phyloP scores from a whole-genome alignment of 176 grass and related monocot species.

The Carex scoparia region DNA sequence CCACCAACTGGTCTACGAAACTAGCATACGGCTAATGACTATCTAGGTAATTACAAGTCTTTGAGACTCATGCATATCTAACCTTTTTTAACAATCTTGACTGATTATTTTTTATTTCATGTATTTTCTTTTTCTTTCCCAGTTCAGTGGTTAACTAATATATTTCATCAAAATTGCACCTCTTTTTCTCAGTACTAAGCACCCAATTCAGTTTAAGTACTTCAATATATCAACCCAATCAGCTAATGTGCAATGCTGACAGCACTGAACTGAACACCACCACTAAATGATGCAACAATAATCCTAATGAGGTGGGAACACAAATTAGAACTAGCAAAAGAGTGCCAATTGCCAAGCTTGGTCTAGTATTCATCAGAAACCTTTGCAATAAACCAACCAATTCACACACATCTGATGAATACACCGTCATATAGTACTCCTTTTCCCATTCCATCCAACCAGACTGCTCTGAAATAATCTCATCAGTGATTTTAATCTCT shows the following conservation, averaged over 20 bases:
- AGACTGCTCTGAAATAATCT: conserved; percentile 1
- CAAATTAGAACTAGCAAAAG: conserved; percentile 12
- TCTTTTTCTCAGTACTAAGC: not conserved
- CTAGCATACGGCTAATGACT: too few species aligned
- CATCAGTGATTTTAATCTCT: conserved; percentile 35
- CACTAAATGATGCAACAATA: conserved; percentile 20
- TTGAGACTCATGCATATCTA: not conserved
- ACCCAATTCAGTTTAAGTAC: not conserved
- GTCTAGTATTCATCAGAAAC: conserved; percentile 19
- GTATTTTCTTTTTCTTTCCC: not conserved
- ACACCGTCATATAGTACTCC: conserved; percentile 33
- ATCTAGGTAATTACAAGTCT: not conserved
- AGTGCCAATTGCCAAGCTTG: conserved; percentile 25
- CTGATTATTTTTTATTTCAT: not conserved
- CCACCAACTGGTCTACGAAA: not conserved
- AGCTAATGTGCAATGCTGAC: conserved; percentile 13
- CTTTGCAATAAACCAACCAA: conserved; percentile 28
- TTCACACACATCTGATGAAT: conserved; percentile 28
- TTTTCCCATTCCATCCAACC: conserved; percentile 44
- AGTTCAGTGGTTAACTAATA: not conserved
- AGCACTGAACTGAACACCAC: not conserved
- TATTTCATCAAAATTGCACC: not conserved
- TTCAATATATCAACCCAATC: not conserved
- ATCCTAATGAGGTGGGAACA: conserved; percentile 18
- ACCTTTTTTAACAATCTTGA: not conserved